Evolutionary conservation across 179 eudicot species (phyloP), one percentile per base, ranked within the genome.

Genomic region (Actinidia polygama): DNA sequence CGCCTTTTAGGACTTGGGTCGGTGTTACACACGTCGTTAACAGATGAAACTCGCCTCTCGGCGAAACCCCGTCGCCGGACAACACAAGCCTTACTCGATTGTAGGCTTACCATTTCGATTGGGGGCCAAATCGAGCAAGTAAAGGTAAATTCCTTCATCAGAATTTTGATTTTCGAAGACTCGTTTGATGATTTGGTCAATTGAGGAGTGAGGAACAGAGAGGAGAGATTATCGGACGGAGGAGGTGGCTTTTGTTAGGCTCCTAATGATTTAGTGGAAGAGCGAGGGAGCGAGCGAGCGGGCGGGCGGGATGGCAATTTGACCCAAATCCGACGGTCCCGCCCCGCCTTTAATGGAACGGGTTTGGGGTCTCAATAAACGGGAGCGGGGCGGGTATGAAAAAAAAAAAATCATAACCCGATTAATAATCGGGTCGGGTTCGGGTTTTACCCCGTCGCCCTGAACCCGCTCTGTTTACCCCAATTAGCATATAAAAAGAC

Each of bases 1-100:
- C 0, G 93, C 94, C 84, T 95, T 93, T 40, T 96, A 91, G 0
- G 95, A 86, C 73, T 92, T 94, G 12, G 95, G 91, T 36, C 90
- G 75, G 1, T 96, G 96, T 58, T 92, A 97, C 46, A 91, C 36
- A 49, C 0, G 94, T 90, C 3, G 95, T 89, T 6, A 96, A 81
- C 0, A 96, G 99, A 76, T 96, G 99, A 63, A 90, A 92, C 67
- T 93, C 98, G 3, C 99, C 99, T 6, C 85, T 83, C 0, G 98
- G 98, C 64, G 95, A 82, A 4, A 93, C 86, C 30, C 99, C 98
- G 55, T 96, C 99, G 14, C 98, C 98, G 3, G 99, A 92, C 21
- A 96, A 82, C 0, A 91, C 97, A 2, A 97, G 98, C 72, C 99
- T 97, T 96, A 96, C 70, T 96, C 99, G 0, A 96, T 85, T 85